phyloP scores from a whole-genome alignment of 805 yeast species.

The Schizosaccharomyces japonicus region DNA sequence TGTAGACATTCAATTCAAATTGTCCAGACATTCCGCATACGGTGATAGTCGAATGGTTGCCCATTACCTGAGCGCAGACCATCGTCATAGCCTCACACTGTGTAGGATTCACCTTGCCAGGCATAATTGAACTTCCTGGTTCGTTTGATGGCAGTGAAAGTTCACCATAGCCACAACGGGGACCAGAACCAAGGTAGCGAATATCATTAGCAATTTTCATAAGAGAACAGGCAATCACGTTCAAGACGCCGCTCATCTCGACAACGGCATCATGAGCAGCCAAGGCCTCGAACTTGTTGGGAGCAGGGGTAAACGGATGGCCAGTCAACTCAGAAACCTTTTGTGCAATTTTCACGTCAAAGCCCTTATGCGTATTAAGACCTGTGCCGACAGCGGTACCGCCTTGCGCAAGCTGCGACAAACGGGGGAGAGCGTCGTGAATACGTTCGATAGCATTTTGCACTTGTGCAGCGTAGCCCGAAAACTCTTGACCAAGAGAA shows the following conservation, averaged over 20 bases:
- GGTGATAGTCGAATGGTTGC: slow-evolving; percentile 85
- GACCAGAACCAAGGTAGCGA: slow-evolving; percentile 94
- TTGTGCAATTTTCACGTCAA: slow-evolving; percentile 65
- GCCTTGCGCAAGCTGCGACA: slow-evolving; percentile 83
- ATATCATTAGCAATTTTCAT: slow-evolving; percentile 95
- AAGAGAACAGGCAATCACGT: slow-evolving; percentile 79
- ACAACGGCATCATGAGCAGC: slow-evolving; percentile 98
- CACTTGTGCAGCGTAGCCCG: slow-evolving; percentile 86
- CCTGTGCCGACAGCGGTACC: slow-evolving; percentile 99
- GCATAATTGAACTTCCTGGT: slow-evolving; percentile 98
- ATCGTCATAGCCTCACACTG: slow-evolving; percentile 97
- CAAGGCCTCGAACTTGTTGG: slow-evolving; percentile 94
- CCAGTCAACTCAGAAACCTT: slow-evolving; percentile 74
- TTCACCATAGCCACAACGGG: slow-evolving; percentile 98
- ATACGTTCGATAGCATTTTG: slow-evolving; percentile 77
- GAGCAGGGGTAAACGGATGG: slow-evolving; percentile 73
- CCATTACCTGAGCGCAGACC: slow-evolving; percentile 94
- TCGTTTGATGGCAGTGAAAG: slow-evolving; percentile 88
- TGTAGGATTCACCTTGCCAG: slow-evolving; percentile 97
- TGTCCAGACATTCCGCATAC: slow-evolving; percentile 98
- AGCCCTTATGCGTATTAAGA: slow-evolving; percentile 78
- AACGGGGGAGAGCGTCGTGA: slow-evolving; percentile 48
- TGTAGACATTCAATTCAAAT: slow-evolving; percentile 88
- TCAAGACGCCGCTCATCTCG: slow-evolving; percentile 90
- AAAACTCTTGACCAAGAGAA: slow-evolving; percentile 92